These are phyloP conservation scores for Vicia sativa DNA, from an alignment of 306 rosid species.

Conservation along the genomic window DNA sequence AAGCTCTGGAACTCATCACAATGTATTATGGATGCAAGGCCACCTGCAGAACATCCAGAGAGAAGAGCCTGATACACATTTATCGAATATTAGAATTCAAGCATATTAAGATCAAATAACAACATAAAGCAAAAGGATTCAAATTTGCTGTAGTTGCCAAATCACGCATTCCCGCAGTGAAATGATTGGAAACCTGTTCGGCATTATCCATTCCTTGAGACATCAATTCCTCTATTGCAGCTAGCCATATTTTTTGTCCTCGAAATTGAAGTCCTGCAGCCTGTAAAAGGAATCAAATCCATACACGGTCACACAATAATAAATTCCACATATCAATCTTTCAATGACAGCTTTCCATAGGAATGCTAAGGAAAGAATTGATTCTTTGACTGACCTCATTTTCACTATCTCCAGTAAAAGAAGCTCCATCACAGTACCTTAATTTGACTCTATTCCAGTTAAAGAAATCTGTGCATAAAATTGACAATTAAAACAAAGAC, in stretches of 20 bases:
- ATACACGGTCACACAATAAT: slow-evolving; percentile 11
- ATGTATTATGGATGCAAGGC: slow-evolving; percentile 84
- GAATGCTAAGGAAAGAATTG: background rate
- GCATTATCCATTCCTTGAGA: slow-evolving; percentile 82
- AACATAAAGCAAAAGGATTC: slow-evolving; percentile 13
- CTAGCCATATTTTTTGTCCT: slow-evolving; percentile 89
- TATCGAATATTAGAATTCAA: slow-evolving; percentile 17
- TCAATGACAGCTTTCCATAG: slow-evolving; percentile 25
- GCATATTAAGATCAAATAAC: background rate
- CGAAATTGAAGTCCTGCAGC: slow-evolving; percentile 74
- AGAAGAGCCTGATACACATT: slow-evolving; percentile 69
- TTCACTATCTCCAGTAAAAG: slow-evolving; percentile 76
- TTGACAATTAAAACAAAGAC: background rate
- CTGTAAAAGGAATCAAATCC: slow-evolving; percentile 46
- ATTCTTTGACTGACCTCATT: slow-evolving; percentile 56
- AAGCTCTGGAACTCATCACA: slow-evolving; percentile 77
- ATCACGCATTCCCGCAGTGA: too few species aligned
- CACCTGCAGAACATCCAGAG: slow-evolving; percentile 96
- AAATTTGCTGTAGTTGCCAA: too few species aligned
- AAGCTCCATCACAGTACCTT: slow-evolving; percentile 91
- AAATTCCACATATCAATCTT: slow-evolving; percentile 22
- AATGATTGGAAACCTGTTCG: slow-evolving; percentile 50
- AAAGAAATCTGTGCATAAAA: slow-evolving; percentile 66
- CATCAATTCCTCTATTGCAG: slow-evolving; percentile 77
- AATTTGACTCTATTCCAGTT: slow-evolving; percentile 91